These are phyloP conservation scores for Dactylellina drechsleri DNA, from an alignment of 2,329 filamentous ascomycete genomes.

Conservation along the genomic window DNA sequence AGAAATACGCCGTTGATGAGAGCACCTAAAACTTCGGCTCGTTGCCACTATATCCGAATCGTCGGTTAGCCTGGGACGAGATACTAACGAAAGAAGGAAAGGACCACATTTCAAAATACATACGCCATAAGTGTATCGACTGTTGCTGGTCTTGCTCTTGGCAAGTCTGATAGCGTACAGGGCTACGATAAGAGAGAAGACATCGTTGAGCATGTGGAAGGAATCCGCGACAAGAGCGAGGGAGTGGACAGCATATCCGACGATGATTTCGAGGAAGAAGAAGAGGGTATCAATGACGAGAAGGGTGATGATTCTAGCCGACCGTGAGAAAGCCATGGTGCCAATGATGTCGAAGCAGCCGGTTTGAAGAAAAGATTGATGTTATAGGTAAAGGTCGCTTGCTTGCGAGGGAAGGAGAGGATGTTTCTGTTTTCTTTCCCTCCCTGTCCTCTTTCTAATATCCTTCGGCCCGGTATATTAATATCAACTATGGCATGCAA, in stretches of 20 bases:
- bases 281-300: constrained; percentile 88
- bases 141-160: constrained; percentile 79
- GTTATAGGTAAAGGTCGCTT: no score
- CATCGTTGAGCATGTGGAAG: constrained; percentile 99
- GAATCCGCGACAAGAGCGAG: constrained; percentile 94
- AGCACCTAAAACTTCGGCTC: constrained; percentile 94
- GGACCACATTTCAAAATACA: constrained; percentile 59
- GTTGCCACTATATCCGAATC: constrained; percentile 76
- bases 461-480: no score
- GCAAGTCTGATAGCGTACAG: constrained; percentile 94
- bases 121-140: constrained; percentile 94
- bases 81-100: background rate
- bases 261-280: constrained; percentile 87
- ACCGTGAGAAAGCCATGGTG: constrained; percentile 88
- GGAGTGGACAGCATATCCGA: constrained; percentile 87
- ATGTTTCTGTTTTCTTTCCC: no score
- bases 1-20: constrained; percentile 98
- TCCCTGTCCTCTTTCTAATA: no score
- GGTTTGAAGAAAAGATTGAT: no score
- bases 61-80: constrained; percentile 56
- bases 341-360: constrained; percentile 13
- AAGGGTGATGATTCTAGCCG: constrained; percentile 89
- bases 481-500: no score
- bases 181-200: constrained; percentile 90
- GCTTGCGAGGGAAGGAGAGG: no score